Evolutionary conservation across 1,284 basidiomycete genomes (phyloP), one percentile per base, ranked within the genome.

Genomic region (Cryptococcus neoformans): DNA sequence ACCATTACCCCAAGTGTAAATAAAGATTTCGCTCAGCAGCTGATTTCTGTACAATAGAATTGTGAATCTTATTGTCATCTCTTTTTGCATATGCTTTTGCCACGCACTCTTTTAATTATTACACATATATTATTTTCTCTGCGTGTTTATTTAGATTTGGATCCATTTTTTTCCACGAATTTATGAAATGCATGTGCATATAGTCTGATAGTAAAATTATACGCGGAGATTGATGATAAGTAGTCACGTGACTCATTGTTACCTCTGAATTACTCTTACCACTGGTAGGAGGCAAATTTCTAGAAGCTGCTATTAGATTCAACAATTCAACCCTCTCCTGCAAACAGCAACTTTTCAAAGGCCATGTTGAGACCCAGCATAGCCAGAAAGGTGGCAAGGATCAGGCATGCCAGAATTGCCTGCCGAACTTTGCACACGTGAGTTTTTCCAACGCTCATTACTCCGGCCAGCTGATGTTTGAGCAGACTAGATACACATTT

Each of bases 331-430:
- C 9, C n/a, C 42, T 21, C 14, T 44, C 12, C n/a, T 44, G 8
- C 42, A 8, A 44, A 16, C 42, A 16, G n/a, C 42, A n/a, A 44
- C 34, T 44, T 44, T 41, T 41, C 11, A 41, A 41, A 16, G 16
- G 45, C 47, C 6, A 65, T 68, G 64, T 41, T 65, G 57, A 53
- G 60, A 10, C 50, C 59, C n/a, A 55, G 45, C 21, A 36, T 66
- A n/a, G 56, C 57, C 17, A 52, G 63, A 21, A 62, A 61, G 40
- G 48, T 59, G 1, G 2, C 58, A 0, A 45, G 64, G 6, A 44
- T 60, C 16, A 21, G 58, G 16, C 37, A 45, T 10, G 34, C 53
- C 7, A 39, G 54, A 54, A 11, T 51, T 44, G 35, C 40, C 10
- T 51, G n/a, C 55, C 49, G 35, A 17, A 38, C 36, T 38, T 7